phyloP scores from a whole-genome alignment of 2,329 filamentous ascomycete species.

The Alternaria postmessia region DNA sequence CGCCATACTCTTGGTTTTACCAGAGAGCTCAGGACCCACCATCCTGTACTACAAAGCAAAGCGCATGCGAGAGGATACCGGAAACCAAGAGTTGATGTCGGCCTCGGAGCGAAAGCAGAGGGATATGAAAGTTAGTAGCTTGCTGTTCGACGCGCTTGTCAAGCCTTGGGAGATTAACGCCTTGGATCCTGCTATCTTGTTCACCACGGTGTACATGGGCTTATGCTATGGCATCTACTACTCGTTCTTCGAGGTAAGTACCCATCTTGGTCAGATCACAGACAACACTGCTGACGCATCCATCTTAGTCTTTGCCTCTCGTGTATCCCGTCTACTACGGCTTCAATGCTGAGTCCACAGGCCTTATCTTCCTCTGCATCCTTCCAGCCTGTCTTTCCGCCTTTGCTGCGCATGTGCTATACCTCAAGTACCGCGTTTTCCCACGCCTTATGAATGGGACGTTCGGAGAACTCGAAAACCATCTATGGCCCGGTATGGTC shows the following conservation, averaged over 20 bases:
- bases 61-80: slow-evolving; percentile 73
- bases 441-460: slow-evolving; percentile 67
- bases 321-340: slow-evolving; percentile 80
- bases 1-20: slow-evolving; percentile 80
- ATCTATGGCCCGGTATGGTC: slow-evolving; percentile 74
- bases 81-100: slow-evolving; percentile 72
- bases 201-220: slow-evolving; percentile 84
- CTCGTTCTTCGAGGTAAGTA: slow-evolving; percentile 72
- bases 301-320: slow-evolving; percentile 55
- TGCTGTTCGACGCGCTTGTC: slow-evolving; percentile 63
- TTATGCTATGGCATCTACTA: slow-evolving; percentile 77
- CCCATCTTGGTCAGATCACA: background rate
- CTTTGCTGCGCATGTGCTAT: slow-evolving; percentile 71
- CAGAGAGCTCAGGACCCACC: slow-evolving; percentile 82
- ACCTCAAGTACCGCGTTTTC: slow-evolving; percentile 77
- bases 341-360: slow-evolving; percentile 74
- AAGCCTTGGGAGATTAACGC: slow-evolving; percentile 87
- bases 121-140: slow-evolving; percentile 41
- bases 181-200: slow-evolving; percentile 80
- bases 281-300: background rate
- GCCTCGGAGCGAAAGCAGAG: slow-evolving; percentile 76
- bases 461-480: slow-evolving; percentile 73
- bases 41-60: slow-evolving; percentile 65
- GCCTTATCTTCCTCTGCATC: slow-evolving; percentile 84
- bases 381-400: slow-evolving; percentile 74